Evolutionary conservation across 306 rosid genomes (phyloP), one percentile per base, ranked within the genome.

Genomic region (Trifolium fragiferum): DNA sequence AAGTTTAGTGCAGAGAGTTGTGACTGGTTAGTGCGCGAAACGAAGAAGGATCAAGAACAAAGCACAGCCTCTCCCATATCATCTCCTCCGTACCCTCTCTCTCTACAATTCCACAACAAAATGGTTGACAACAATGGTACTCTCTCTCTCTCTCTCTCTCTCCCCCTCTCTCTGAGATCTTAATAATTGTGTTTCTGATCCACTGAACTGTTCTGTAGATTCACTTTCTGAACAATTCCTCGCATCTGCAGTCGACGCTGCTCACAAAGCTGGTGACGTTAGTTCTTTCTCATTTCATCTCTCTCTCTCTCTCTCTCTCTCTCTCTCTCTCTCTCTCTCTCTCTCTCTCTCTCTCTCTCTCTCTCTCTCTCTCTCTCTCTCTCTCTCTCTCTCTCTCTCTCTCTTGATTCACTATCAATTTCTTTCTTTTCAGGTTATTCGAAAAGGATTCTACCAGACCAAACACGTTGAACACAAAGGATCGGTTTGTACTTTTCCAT

Each of bases 381-480:
- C 25, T 23, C 25, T 23, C 25, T 23, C 25, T 23, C 25, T 23
- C 25, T 23, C 2, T 3, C 32, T 3, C 3, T 27, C 32, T 0
- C 33, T 30, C 0, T 30, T 10, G 15, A 2, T 7, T 38, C 11
- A 14, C 0, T 73, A 6, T 63, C 30, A 51, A 7, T 74, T 73
- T n/a, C n/a, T 50, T 37, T 73, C 58, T 30, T 80, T 73, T 60
- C 86, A 90, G 97, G 43, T 86, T 66, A 94, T 94, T 84, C 90
- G 90, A 0, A 74, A 86, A 58, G 96, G 92, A 1, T 94, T 94
- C 91, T 89, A 87, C 76, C 81, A 81, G 68, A 87, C 82, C 77
- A 94, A 94, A 77, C 81, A 86, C 67, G 86, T 94, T 6, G 96
- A 92, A 84, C 92, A 92, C 74, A 94, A 94, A 82, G 96, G 99